Percentiles rank a stretch among this genome's conserved stretches.
Evolutionary conservation across 2,329 filamentous ascomycete species (phyloP).

Genomic region (Diaporthe amygdali): DNA sequence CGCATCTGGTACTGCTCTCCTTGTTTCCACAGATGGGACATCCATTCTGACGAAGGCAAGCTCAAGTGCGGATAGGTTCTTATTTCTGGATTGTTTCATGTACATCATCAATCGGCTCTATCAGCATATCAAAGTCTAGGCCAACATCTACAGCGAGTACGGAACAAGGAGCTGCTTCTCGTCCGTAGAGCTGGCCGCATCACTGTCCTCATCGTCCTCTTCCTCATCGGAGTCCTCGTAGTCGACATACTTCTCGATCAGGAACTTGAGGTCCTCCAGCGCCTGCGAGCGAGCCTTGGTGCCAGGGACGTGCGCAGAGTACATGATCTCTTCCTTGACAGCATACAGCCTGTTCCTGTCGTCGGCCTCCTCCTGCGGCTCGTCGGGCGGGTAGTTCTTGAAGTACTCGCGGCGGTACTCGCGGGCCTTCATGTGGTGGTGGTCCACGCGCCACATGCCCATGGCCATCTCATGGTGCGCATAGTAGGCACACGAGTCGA

Average conservation of each 20-base stretch:
- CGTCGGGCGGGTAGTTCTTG: conserved; percentile 16
- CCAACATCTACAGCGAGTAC: neutral
- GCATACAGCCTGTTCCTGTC: conserved; percentile 24
- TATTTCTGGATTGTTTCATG: no score
- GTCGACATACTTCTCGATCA: conserved; percentile 16
- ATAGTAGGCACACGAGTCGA: conserved; percentile 44
- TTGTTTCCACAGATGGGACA: no score
- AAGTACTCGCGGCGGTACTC: conserved; percentile 24
- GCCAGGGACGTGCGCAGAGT: conserved; percentile 17
- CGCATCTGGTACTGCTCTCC: no score
- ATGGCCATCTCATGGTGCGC: conserved; percentile 47
- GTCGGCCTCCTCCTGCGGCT: conserved; percentile 24
- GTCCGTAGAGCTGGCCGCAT: neutral
- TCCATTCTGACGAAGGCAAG: neutral
- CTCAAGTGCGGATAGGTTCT: neutral
- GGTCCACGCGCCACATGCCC: conserved; percentile 35
- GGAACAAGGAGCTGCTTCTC: conserved; percentile 4
- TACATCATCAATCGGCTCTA: neutral
- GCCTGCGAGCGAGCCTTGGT: conserved; percentile 12
- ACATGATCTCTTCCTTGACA: conserved; percentile 21
- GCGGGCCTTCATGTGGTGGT: conserved; percentile 23
- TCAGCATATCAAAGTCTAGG: neutral
- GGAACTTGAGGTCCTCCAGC: neutral
- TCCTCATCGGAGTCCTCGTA: conserved; percentile 9
- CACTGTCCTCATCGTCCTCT: neutral